Evolutionary conservation across 2,329 filamentous ascomycete species (phyloP).

Genomic region (Orbilia javanica): DNA sequence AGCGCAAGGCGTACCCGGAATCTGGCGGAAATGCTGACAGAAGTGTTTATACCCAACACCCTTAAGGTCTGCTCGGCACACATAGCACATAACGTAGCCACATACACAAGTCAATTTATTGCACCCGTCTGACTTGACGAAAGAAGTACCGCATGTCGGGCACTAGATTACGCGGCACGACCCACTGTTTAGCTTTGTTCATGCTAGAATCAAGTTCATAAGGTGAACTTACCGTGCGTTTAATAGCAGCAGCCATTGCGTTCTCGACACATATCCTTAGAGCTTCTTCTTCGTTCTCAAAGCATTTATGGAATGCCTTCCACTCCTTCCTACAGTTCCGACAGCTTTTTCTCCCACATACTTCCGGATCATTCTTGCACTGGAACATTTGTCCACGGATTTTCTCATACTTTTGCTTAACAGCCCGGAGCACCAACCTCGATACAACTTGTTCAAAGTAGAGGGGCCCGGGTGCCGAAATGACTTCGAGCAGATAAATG

Average conservation of each 20-base stretch:
- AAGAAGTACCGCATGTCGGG: constrained; percentile 88
- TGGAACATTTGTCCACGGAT: constrained; percentile 80
- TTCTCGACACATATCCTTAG: constrained; percentile 91
- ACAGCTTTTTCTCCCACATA: constrained; percentile 79
- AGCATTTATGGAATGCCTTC: constrained; percentile 89
- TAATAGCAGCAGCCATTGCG: constrained; percentile 92
- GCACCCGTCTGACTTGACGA: constrained; percentile 93
- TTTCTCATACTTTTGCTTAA: constrained; percentile 74
- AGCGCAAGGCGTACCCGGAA: constrained; percentile 79
- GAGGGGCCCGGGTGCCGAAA: constrained; percentile 27
- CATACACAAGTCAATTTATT: constrained; percentile 97
- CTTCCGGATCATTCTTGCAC: constrained; percentile 74
- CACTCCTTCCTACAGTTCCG: constrained; percentile 84
- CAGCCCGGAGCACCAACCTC: constrained; percentile 19
- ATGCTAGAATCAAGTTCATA: background rate
- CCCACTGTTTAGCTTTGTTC: background rate
- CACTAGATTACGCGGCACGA: constrained; percentile 72
- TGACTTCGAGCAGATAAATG: constrained; percentile 39
- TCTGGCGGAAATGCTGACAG: constrained; percentile 91
- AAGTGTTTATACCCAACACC: constrained; percentile 90
- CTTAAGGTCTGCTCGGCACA: constrained; percentile 83
- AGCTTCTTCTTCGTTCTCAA: constrained; percentile 83
- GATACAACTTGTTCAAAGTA: constrained; percentile 35
- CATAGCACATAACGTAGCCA: constrained; percentile 98
- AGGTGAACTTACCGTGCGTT: constrained; percentile 70